Evolutionary conservation across 495 filamentous ascomycete species (phyloP).

Genomic region (Penicillium psychrofluorescens): DNA sequence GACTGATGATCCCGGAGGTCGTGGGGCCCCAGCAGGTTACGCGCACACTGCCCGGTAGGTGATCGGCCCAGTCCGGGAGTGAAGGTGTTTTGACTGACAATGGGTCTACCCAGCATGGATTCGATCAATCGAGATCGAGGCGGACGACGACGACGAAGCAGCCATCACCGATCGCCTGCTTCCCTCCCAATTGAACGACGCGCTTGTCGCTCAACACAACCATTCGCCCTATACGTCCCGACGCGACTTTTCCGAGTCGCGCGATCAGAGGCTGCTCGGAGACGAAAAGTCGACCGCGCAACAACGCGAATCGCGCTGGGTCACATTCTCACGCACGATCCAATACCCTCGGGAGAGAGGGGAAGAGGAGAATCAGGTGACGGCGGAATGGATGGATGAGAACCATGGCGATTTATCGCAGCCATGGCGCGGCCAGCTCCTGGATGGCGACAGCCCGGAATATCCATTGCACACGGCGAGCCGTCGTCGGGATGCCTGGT

Average conservation of each 20-base stretch:
- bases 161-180: slow-evolving; percentile 27
- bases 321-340: slow-evolving; percentile 48
- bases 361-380: slow-evolving; percentile 43
- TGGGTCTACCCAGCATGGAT: slow-evolving; percentile 26
- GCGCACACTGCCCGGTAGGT: slow-evolving; percentile 29
- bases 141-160: slow-evolving; percentile 22
- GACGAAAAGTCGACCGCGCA: neutral
- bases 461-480: slow-evolving; percentile 32
- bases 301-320: slow-evolving; percentile 52
- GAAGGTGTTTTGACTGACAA: slow-evolving; percentile 5
- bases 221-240: slow-evolving; percentile 39
- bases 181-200: slow-evolving; percentile 39
- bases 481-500: slow-evolving; percentile 43
- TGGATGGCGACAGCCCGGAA: slow-evolving; percentile 36
- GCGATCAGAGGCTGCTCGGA: slow-evolving; percentile 2
- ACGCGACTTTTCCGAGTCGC: slow-evolving; percentile 5
- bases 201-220: slow-evolving; percentile 55
- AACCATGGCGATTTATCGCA: slow-evolving; percentile 47
- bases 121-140: slow-evolving; percentile 22
- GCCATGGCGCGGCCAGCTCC: slow-evolving; percentile 47
- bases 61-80: neutral
- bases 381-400: slow-evolving; percentile 51
- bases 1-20: slow-evolving; percentile 9
- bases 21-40: slow-evolving; percentile 6
- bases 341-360: slow-evolving; percentile 43